Evolutionary conservation across 108 stramenopile species (phyloP).

Genomic region (Ochromonas danica): DNA sequence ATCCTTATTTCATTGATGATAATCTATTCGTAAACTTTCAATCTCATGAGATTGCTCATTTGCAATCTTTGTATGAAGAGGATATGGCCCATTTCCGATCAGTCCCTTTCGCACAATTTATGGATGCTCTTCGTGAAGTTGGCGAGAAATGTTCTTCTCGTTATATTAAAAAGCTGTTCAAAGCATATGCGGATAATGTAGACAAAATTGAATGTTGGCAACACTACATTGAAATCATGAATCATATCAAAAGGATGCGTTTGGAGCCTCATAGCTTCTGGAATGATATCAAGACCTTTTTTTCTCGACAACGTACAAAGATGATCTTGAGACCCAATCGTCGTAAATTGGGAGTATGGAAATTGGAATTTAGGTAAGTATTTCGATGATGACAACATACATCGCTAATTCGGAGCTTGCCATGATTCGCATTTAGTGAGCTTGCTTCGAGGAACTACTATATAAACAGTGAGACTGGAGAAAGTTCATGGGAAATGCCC

Average conservation of each 20-base stretch:
- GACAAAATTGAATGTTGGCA: neutral
- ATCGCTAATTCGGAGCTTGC: neutral
- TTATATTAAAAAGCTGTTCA: neutral
- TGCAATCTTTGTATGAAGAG: neutral
- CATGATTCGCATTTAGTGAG: neutral
- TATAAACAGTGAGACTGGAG: neutral
- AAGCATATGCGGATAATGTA: neutral
- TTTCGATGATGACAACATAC: too few species aligned
- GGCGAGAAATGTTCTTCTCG: neutral
- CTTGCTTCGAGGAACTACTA: neutral
- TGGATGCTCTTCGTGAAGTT: slow-evolving; percentile 17
- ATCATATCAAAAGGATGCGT: neutral
- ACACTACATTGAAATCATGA: neutral
- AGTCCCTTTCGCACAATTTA: neutral
- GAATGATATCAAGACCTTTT: too few species aligned
- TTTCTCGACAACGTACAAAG: neutral
- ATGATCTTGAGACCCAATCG: neutral
- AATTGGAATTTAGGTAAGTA: neutral
- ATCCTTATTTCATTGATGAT: neutral
- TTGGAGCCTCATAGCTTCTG: too few species aligned
- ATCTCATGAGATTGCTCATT: neutral
- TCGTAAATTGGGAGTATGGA: neutral
- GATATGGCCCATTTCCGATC: neutral
- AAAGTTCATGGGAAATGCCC: neutral
- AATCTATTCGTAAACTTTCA: neutral